Evolutionary conservation across 805 yeast genomes (phyloP).

Genomic region (Wickerhamiella slavikovae): DNA sequence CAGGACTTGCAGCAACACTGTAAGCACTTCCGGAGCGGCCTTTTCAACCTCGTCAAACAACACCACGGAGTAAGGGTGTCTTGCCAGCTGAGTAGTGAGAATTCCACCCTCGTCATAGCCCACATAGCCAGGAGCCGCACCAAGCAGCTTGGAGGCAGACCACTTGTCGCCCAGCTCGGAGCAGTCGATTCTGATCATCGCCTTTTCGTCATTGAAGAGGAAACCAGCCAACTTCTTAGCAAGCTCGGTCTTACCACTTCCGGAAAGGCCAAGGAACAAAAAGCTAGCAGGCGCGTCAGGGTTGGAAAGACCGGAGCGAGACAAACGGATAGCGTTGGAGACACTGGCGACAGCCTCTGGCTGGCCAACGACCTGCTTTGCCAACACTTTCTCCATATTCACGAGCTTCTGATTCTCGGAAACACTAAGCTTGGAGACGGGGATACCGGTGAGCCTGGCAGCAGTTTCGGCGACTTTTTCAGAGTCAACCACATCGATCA

Average conservation of each 20-base stretch:
- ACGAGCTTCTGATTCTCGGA: conserved; percentile 88
- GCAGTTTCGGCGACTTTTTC: conserved; percentile 94
- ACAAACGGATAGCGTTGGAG: conserved; percentile 79
- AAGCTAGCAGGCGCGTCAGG: conserved; percentile 95
- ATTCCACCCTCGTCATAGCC: conserved; percentile 98
- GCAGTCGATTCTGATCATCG: conserved; percentile 94
- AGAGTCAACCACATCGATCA: conserved; percentile 76
- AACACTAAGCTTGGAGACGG: conserved; percentile 82
- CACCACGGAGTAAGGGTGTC: conserved; percentile 90
- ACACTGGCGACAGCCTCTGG: conserved; percentile 91
- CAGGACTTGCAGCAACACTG: conserved; percentile 73
- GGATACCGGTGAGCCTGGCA: conserved; percentile 90
- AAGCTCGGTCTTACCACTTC: conserved; percentile 95
- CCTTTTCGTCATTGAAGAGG: conserved; percentile 86
- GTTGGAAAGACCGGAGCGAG: conserved; percentile 86
- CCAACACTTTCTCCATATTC: conserved; percentile 76
- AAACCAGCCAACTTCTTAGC: conserved; percentile 95
- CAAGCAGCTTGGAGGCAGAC: conserved; percentile 83
- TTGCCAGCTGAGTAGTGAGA: conserved; percentile 72
- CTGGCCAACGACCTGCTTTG: conserved; percentile 83
- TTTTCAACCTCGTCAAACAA: conserved; percentile 95
- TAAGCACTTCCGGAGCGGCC: conserved; percentile 94
- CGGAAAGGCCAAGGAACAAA: conserved; percentile 83
- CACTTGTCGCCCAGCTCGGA: conserved; percentile 90
- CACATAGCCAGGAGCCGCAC: conserved; percentile 94